Evolutionary conservation across 169 alveolate genomes (phyloP).

Genomic region (Hepatocystis sp.): DNA sequence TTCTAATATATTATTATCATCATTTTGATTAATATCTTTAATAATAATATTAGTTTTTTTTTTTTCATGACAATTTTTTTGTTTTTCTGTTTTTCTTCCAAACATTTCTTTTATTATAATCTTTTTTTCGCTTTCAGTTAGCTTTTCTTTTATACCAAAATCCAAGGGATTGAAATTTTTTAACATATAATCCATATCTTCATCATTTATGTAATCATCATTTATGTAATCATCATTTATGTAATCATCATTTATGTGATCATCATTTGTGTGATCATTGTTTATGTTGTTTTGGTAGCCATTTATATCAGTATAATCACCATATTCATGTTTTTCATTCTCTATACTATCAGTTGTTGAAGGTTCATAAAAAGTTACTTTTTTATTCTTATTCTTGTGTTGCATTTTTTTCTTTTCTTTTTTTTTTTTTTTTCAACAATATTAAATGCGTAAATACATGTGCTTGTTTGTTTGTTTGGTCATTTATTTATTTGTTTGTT

Average conservation of each 20-base stretch:
- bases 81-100: constrained; percentile 8
- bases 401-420: no score
- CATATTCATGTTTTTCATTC: constrained; percentile 49
- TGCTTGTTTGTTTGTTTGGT: no score
- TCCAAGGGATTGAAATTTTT: constrained; percentile 51
- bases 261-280: no score
- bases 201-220: no score
- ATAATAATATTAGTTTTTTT: no score
- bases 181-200: constrained; percentile 22
- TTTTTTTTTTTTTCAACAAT: no score
- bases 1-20: neutral
- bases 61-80: neutral
- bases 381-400: constrained; percentile 12
- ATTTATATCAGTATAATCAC: no score
- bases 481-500: no score
- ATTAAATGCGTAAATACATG: no score
- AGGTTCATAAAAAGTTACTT: constrained; percentile 37
- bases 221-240: no score
- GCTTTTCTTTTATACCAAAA: constrained; percentile 73
- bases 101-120: constrained; percentile 44
- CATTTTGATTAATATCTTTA: neutral
- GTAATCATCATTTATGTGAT: no score
- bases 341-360: constrained; percentile 1
- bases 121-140: constrained; percentile 74
- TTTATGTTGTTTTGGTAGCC: no score